phyloP scores from a whole-genome alignment of 495 filamentous ascomycete species.

The Usnea hakonensis region DNA sequence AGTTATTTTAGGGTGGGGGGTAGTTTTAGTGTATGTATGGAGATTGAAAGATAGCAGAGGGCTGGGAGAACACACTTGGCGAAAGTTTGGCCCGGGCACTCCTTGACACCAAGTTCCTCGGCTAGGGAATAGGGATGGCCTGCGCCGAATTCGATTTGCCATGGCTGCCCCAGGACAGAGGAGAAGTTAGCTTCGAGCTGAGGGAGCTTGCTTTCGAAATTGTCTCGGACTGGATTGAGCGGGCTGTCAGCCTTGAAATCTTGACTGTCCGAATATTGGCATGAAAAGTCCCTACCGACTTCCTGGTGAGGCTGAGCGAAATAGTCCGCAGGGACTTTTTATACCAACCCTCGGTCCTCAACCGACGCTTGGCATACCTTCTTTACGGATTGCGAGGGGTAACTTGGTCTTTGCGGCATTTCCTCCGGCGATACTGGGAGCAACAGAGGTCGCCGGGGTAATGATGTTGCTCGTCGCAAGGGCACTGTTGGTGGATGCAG shows the following conservation, averaged over 20 bases:
- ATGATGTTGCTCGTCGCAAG: not conserved
- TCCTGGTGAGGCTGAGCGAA: too few species aligned
- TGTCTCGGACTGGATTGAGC: constrained; percentile 40
- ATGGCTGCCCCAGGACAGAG: constrained; percentile 35
- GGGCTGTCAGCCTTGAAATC: not conserved
- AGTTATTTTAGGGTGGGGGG: constrained; percentile 30
- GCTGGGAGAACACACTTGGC: constrained; percentile 28
- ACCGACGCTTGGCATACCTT: constrained; percentile 31
- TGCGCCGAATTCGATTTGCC: constrained; percentile 43
- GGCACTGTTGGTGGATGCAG: not conserved
- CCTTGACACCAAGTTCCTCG: constrained; percentile 39
- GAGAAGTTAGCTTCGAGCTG: constrained; percentile 38
- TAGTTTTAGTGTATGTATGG: not conserved
- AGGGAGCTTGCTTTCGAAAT: constrained; percentile 41
- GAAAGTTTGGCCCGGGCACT: constrained; percentile 39
- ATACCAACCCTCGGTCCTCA: too few species aligned
- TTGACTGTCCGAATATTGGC: not conserved
- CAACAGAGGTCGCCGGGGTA: constrained; percentile 5
- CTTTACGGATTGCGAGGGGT: constrained; percentile 46
- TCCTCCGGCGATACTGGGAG: not conserved
- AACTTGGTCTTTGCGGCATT: constrained; percentile 31
- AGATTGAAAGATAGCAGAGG: not conserved
- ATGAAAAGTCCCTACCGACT: too few species aligned
- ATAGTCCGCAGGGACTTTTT: too few species aligned
- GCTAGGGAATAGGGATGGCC: constrained; percentile 43